Evolutionary conservation across 176 grass and related monocot genomes (phyloP), one percentile per base, ranked within the genome.

Genomic region (Leersia perrieri): DNA sequence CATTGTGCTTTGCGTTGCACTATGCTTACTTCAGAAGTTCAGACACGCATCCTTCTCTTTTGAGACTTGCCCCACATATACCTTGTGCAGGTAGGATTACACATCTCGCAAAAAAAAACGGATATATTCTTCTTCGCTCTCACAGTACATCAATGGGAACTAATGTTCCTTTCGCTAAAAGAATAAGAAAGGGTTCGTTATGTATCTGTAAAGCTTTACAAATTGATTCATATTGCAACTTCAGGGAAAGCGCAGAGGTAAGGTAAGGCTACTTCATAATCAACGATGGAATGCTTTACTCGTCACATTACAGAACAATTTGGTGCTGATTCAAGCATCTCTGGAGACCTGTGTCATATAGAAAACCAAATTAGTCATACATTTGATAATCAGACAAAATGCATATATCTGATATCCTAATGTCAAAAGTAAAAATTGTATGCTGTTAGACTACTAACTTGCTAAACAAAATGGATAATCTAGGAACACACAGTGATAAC

Each of bases 221-320:
- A 85, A 33, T 65, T 76, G 36, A 75, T 71, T 66, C 41, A 39
- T 26, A 44, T 16, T 10, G 25, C 13, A 89, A 71, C 57, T 71
- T 85, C 30, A 22, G 57, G 20, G 42, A 32, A 41, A 34, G 26
- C 30, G 30, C 80, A 70, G 31, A 84, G 32, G 22, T 55, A 75
- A 70, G 30, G 51, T 45, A 40, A n/a, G n/a, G 29, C 32, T 47
- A 53, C 27, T 70, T 14, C 33, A 76, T 63, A 33, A 35, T 49
- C 30, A 69, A 63, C 1, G 18, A 55, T 69, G 33, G 27, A 90
- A 78, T 68, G 26, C 11, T 82, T 86, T 31, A 13, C 11, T 68
- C 58, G 27, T 97, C 94, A 93, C 94, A 91, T 97, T 32, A 93
- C 9, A 18, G 72, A 75, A 47, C 94, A 97, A 72, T 90, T 90